Evolutionary conservation across 352 stramenopile genomes (phyloP).

Genomic region (Phytophthora pinifolia): DNA sequence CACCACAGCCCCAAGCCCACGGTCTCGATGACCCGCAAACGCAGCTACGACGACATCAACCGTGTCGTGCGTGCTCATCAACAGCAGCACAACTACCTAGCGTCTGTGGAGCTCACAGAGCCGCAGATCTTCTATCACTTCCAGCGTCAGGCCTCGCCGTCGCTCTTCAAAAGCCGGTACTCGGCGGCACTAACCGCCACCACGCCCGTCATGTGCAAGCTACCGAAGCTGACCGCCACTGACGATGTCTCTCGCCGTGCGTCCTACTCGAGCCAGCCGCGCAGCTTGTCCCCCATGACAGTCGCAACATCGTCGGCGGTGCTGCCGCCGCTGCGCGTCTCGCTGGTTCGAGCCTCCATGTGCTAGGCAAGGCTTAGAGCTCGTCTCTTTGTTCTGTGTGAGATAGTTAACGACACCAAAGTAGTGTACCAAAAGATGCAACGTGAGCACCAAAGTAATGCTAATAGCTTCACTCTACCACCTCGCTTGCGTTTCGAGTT

Average conservation of each 20-base stretch:
- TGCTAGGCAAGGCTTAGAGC: conserved; percentile 20
- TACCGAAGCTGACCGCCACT: conserved; percentile 31
- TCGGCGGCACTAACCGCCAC: conserved; percentile 9
- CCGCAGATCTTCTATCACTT: conserved; percentile 39
- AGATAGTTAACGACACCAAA: conserved; percentile 29
- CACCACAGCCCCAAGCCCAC: conserved; percentile 14
- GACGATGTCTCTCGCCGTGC: conserved; percentile 25
- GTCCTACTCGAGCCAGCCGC: conserved; percentile 22
- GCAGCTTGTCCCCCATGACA: conserved; percentile 31
- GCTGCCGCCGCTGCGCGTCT: conserved; percentile 44
- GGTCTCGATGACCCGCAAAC: conserved; percentile 31
- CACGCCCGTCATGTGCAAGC: conserved; percentile 30
- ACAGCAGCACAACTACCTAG: conserved; percentile 13
- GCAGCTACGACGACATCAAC: conserved; percentile 45
- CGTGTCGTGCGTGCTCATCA: conserved; percentile 28
- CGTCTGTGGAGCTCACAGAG: conserved; percentile 31
- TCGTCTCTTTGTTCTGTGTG: conserved; percentile 18
- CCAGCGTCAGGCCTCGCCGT: conserved; percentile 15
- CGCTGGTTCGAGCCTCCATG: conserved; percentile 42
- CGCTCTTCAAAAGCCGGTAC: conserved; percentile 22
- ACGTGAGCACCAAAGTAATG: conserved; percentile 19
- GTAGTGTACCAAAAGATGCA: conserved; percentile 23
- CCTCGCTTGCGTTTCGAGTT: conserved; percentile 18
- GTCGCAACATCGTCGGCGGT: conserved; percentile 33
- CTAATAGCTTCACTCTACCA: conserved; percentile 5